These are phyloP conservation scores for Coniochaeta hoffmannii DNA, from an alignment of 2,329 filamentous ascomycete species.

Conservation along the genomic window DNA sequence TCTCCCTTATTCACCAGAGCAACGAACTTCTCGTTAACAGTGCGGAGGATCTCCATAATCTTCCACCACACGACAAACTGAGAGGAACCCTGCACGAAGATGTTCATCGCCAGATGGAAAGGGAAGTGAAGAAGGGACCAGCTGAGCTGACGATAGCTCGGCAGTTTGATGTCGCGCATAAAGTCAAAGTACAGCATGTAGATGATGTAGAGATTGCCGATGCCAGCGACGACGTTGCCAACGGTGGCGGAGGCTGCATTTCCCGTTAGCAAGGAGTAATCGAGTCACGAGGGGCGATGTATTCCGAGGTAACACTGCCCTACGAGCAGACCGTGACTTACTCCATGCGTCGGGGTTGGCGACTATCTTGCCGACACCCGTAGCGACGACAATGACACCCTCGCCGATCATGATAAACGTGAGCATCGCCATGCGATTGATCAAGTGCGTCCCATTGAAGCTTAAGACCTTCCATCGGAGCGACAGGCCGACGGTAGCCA, in stretches of 20 bases:
- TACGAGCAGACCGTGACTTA: constrained; percentile 15
- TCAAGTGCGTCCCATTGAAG: constrained; percentile 55
- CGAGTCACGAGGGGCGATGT: not conserved
- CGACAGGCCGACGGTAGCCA: constrained; percentile 44
- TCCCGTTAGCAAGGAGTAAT: constrained; percentile 6
- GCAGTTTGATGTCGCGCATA: constrained; percentile 48
- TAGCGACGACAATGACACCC: constrained; percentile 51
- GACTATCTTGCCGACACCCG: constrained; percentile 42
- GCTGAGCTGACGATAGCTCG: constrained; percentile 49
- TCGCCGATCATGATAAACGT: constrained; percentile 61
- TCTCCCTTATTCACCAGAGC: constrained; percentile 6
- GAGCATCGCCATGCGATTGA: constrained; percentile 55
- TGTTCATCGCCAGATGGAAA: constrained; percentile 54
- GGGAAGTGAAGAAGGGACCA: constrained; percentile 54
- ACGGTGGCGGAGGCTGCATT: constrained; percentile 1
- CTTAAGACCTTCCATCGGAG: constrained; percentile 47
- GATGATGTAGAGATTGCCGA: constrained; percentile 35
- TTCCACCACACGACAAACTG: constrained; percentile 45
- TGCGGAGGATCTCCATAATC: constrained; percentile 22
- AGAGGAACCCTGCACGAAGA: constrained; percentile 56
- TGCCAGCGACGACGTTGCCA: constrained; percentile 12
- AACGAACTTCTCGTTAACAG: constrained; percentile 11
- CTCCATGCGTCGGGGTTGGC: constrained; percentile 30
- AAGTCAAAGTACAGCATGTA: constrained; percentile 43
- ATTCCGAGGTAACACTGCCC: too few relatives aligned